Evolutionary conservation across 192 early-diverging fungal species (phyloP).

Genomic region (Gaertneriomyces sp.): DNA sequence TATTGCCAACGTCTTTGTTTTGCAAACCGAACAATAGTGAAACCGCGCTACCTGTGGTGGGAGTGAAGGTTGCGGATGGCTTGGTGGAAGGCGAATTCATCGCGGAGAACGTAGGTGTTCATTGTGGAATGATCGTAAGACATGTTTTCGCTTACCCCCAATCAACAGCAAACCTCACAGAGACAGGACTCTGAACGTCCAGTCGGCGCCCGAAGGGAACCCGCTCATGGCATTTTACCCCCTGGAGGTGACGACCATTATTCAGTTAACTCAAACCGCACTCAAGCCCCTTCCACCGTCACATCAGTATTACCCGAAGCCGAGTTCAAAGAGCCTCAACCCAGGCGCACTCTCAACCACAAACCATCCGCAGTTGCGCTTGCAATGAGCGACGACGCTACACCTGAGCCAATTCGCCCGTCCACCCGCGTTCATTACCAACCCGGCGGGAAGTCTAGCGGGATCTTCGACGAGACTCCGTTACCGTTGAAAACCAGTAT

Average conservation of each 20-base stretch:
- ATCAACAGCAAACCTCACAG: no score
- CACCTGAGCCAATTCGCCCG: slow-evolving; percentile 5
- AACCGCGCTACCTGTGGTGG: slow-evolving; percentile 41
- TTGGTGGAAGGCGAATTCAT: slow-evolving; percentile 10
- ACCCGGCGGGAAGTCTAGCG: slow-evolving; percentile 19
- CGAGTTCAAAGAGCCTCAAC: background rate
- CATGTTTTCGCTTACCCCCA: no score
- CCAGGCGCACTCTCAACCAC: background rate
- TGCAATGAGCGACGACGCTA: background rate
- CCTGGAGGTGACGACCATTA: background rate
- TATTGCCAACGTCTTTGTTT: slow-evolving; percentile 43
- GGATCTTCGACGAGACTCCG: slow-evolving; percentile 41
- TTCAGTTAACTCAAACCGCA: background rate
- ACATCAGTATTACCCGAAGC: background rate
- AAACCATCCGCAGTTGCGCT: background rate
- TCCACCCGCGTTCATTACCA: slow-evolving; percentile 23
- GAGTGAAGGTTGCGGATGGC: slow-evolving; percentile 35
- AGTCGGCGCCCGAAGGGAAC: background rate
- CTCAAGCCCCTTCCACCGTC: background rate
- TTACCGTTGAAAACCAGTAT: slow-evolving; percentile 13
- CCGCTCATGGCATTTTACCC: slow-evolving; percentile 15
- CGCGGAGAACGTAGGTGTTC: no score
- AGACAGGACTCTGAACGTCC: no score
- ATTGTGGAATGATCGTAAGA: no score
- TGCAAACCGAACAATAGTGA: slow-evolving; percentile 51